phyloP scores from a whole-genome alignment of 2,329 filamentous ascomycete species.

The Emergomyces pasteurianus region DNA sequence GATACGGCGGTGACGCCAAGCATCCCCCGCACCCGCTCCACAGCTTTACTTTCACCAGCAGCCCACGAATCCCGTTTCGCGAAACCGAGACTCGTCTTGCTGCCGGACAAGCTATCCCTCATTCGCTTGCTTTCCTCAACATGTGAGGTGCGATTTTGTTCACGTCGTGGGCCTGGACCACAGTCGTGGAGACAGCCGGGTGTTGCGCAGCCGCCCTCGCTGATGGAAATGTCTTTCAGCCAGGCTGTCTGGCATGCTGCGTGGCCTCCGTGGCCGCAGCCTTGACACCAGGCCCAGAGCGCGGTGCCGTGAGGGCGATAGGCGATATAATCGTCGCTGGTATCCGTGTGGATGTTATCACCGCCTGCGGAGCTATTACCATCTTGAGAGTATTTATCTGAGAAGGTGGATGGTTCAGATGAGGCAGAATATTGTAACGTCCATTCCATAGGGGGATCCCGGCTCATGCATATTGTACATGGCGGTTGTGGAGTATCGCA shows the following conservation, averaged over 20 bases:
- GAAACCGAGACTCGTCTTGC: conserved; percentile 22
- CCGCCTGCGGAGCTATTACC: not conserved
- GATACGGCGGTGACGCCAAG: conserved; percentile 23
- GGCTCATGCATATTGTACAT: conserved; percentile 31
- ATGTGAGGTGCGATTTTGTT: conserved; percentile 25
- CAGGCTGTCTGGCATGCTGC: conserved; percentile 45
- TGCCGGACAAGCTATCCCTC: conserved; percentile 20
- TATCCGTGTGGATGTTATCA: not conserved
- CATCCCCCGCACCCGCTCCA: conserved; percentile 35
- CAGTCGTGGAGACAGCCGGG: conserved; percentile 51
- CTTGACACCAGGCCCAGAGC: conserved; percentile 46
- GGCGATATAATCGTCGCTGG: conserved; percentile 6
- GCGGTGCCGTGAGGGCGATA: conserved; percentile 22
- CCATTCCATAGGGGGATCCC: conserved; percentile 31
- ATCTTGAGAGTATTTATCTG: conserved; percentile 2
- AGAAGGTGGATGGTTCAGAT: not conserved
- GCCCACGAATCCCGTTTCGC: conserved; percentile 35
- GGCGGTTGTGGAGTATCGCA: conserved; percentile 32
- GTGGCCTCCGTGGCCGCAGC: conserved; percentile 51
- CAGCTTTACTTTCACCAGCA: conserved; percentile 34
- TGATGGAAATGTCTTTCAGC: conserved; percentile 38
- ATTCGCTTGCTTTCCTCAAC: conserved; percentile 22
- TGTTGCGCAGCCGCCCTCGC: conserved; percentile 46
- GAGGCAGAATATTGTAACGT: conserved; percentile 15
- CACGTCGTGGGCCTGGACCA: conserved; percentile 36